These are phyloP conservation scores for Juglanconis oblonga DNA, from an alignment of 2,329 filamentous ascomycete species.

Conservation along the genomic window DNA sequence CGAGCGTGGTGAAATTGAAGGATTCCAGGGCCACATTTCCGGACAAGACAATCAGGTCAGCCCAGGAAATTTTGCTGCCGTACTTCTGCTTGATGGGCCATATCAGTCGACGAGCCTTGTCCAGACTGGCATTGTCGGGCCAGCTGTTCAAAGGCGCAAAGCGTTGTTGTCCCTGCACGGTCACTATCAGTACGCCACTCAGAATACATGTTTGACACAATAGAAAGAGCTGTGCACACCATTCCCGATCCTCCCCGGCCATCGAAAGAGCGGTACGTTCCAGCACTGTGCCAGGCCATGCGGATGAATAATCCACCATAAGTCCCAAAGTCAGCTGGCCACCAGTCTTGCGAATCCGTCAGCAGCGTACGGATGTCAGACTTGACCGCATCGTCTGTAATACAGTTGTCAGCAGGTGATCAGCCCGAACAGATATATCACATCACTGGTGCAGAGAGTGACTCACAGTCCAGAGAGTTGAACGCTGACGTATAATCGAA, in stretches of 20 bases:
- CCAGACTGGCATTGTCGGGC: slow-evolving; percentile 71
- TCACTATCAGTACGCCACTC: not conserved
- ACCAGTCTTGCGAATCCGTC: slow-evolving; percentile 73
- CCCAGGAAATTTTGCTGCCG: slow-evolving; percentile 75
- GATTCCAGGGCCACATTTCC: slow-evolving; percentile 72
- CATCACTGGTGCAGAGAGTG: no score
- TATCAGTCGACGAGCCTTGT: slow-evolving; percentile 73
- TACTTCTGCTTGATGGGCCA: slow-evolving; percentile 83
- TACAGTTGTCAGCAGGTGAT: not conserved
- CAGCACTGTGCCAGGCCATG: slow-evolving; percentile 73
- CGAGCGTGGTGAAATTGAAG: slow-evolving; percentile 68
- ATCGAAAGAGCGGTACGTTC: slow-evolving; percentile 69
- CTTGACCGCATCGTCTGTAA: slow-evolving; percentile 58
- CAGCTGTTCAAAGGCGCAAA: slow-evolving; percentile 75
- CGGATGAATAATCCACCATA: slow-evolving; percentile 74
- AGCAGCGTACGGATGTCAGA: slow-evolving; percentile 63
- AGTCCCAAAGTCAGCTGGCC: slow-evolving; percentile 74
- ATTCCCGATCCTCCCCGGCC: slow-evolving; percentile 66
- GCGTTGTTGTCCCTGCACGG: slow-evolving; percentile 62
- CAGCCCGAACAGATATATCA: not conserved
- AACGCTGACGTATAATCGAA: slow-evolving; percentile 72
- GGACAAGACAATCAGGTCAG: slow-evolving; percentile 65
- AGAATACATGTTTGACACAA: not conserved
- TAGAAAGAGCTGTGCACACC: slow-evolving; percentile 3
- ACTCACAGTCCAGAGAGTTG: slow-evolving; percentile 59